A percentile compares a stretch with the other conserved stretches of the same genome.
Conservation (phyloP, 1,284 basidiomycete species). For the Agroathelia rolfsii region DNA sequence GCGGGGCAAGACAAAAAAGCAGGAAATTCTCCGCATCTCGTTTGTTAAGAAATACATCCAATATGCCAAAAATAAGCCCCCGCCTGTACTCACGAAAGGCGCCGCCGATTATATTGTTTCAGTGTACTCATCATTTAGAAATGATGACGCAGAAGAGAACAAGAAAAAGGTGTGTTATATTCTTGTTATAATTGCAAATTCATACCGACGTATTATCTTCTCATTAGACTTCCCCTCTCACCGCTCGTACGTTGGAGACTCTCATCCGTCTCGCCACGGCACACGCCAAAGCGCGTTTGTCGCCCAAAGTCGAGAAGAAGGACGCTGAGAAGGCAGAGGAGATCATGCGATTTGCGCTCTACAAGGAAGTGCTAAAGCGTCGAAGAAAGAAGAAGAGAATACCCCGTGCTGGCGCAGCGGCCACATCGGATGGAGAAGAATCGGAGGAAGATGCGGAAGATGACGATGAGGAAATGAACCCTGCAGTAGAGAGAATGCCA, state of each 20-base stretch:
- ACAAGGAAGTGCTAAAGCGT: conserved; percentile 91
- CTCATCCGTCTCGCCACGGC: conserved; percentile 97
- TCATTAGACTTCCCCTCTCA: conserved; percentile 97
- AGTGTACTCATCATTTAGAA: conserved; percentile 87
- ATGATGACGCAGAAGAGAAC: conserved; percentile 79
- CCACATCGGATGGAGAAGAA: conserved; percentile 32
- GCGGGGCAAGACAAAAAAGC: conserved; percentile 52
- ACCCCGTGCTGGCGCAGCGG: conserved; percentile 45
- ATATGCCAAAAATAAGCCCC: conserved; percentile 85
- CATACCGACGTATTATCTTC: too few relatives aligned
- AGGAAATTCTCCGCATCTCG: conserved; percentile 84
- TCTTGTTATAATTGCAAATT: too few relatives aligned
- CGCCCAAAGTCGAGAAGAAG: conserved; percentile 71
- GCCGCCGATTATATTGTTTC: conserved; percentile 93
- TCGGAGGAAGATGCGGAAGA: conserved; percentile 42
- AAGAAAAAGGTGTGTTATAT: conserved; percentile 67
- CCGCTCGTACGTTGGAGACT: conserved; percentile 97
- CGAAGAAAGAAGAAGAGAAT: conserved; percentile 75
- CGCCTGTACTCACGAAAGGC: conserved; percentile 83
- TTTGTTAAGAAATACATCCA: conserved; percentile 99
- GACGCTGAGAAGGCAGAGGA: conserved; percentile 91
- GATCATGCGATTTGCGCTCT: conserved; percentile 94
- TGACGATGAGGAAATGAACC: too few relatives aligned
- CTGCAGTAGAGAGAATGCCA: too few relatives aligned
- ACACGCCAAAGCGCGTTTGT: conserved; percentile 93